Percentiles rank a stretch among this genome's conserved stretches.
Conservation (phyloP, 441 rosid genomes). For the Eruca vesicaria region DNA sequence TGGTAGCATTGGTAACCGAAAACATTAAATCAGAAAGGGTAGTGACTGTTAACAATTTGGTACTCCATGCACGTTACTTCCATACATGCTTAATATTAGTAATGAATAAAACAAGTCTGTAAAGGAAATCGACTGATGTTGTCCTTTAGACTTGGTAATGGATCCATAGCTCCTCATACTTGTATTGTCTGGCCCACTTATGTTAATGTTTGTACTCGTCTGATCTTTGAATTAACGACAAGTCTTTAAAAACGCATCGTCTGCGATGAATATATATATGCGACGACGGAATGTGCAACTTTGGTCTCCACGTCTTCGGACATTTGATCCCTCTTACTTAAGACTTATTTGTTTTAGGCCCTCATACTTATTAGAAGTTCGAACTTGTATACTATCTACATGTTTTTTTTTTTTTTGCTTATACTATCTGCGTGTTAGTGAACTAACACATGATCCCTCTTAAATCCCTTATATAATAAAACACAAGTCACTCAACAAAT, state of each 20-base stretch:
- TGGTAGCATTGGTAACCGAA: neutral
- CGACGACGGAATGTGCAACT: too few relatives aligned
- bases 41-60: neutral
- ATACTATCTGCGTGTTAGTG: too few relatives aligned
- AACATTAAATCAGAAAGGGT: neutral
- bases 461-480: too few relatives aligned
- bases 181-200: neutral
- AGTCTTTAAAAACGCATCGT: neutral
- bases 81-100: neutral
- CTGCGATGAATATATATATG: neutral
- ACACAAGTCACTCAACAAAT: too few relatives aligned
- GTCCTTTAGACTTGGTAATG: neutral
- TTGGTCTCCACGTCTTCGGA: too few relatives aligned
- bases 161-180: neutral
- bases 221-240: neutral
- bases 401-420: too few relatives aligned
- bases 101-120: neutral
- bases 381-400: too few relatives aligned
- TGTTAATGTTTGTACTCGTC: neutral
- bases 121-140: neutral
- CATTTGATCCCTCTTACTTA: too few relatives aligned
- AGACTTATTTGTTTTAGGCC: too few relatives aligned
- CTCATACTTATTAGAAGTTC: too few relatives aligned
- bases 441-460: too few relatives aligned
- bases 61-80: neutral